Evolutionary conservation across 495 filamentous ascomycete species (phyloP), one percentile per base, ranked within the genome.

Genomic region (Lentithecium fluviatile): DNA sequence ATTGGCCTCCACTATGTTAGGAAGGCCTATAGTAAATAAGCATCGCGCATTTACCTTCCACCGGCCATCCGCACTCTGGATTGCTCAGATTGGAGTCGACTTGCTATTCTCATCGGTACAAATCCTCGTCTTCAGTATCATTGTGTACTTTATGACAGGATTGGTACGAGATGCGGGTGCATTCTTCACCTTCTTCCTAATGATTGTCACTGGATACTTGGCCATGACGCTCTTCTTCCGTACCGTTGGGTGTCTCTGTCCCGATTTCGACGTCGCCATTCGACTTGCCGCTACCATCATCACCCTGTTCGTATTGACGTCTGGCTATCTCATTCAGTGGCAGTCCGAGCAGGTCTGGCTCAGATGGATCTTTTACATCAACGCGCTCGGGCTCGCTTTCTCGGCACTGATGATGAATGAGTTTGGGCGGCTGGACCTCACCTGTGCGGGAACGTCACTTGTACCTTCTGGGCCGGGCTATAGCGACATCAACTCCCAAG

Each of bases 261-360:
- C 90, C 0, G 88, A 90, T 61, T 94, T 94, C 60, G 89, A 94
- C 66, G 90, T 88, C 48, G 89, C 89, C 8, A 88, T 91, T 68
- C 62, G 69, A 34, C 88, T 90, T 66, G 90, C 86, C 2, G 82
- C 85, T 6, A 77, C 88, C 1, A 82, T 88, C 24, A 89, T 95
- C 66, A 91, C 88, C 0, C 71, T 92, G 15, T 88, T 91, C 69
- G 83, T 95, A 32, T 69, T 89, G 37, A 93, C 89, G 0, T 85
- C 83, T 5, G 90, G 90, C 10, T 94, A 94, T 73, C 73, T 92
- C 12, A 89, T 93, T 57, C 87, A 90, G 60, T 90, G 83, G 65
- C 80, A 85, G 23, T 77, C 72, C 6, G 77, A 86, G 46, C 83
- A 89, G 56, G 84, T 85, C 6, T 91, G 88, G 88, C 73, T 90